Evolutionary conservation across 2,329 filamentous ascomycete genomes (phyloP).

Genomic region (Bipolaris sorokiniana): DNA sequence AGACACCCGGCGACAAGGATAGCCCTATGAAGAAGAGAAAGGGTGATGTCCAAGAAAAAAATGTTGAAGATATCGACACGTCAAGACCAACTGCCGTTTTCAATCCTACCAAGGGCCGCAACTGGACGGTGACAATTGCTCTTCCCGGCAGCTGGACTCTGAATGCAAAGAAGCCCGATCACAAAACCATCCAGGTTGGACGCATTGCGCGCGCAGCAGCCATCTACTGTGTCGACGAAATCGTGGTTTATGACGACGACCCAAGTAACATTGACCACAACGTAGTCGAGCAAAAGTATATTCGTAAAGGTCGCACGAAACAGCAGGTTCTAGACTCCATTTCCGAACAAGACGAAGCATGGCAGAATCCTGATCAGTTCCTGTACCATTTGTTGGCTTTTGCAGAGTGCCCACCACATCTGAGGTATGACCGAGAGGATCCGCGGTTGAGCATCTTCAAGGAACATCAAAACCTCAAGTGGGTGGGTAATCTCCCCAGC

Average conservation of each 20-base stretch:
- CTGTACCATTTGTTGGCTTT: conserved; percentile 79
- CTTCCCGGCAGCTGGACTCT: conserved; percentile 72
- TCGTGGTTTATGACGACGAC: conserved; percentile 82
- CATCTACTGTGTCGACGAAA: conserved; percentile 84
- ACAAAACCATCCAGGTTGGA: conserved; percentile 74
- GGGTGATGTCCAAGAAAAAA: conserved; percentile 15
- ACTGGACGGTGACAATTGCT: conserved; percentile 78
- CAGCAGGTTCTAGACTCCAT: conserved; percentile 48
- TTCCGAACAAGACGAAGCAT: conserved; percentile 57
- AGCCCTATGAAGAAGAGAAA: conserved; percentile 28
- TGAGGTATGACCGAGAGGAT: conserved; percentile 50
- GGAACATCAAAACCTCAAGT: conserved; percentile 76
- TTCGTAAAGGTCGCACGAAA: conserved; percentile 46
- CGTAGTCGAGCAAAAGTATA: conserved; percentile 30
- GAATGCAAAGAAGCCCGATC: conserved; percentile 74
- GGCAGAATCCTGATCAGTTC: conserved; percentile 78
- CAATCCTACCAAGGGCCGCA: conserved; percentile 66
- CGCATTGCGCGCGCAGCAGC: conserved; percentile 81
- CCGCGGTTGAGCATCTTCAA: conserved; percentile 73
- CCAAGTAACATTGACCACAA: conserved; percentile 41
- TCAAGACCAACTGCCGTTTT: conserved; percentile 75
- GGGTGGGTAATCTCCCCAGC: conserved; percentile 74
- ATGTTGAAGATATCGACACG: conserved; percentile 53
- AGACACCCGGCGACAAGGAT: conserved; percentile 17
- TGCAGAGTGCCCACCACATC: conserved; percentile 82